These are phyloP conservation scores for Wallacemonas sp. DNA, from an alignment of 208 protist genomes.

Conservation along the genomic window DNA sequence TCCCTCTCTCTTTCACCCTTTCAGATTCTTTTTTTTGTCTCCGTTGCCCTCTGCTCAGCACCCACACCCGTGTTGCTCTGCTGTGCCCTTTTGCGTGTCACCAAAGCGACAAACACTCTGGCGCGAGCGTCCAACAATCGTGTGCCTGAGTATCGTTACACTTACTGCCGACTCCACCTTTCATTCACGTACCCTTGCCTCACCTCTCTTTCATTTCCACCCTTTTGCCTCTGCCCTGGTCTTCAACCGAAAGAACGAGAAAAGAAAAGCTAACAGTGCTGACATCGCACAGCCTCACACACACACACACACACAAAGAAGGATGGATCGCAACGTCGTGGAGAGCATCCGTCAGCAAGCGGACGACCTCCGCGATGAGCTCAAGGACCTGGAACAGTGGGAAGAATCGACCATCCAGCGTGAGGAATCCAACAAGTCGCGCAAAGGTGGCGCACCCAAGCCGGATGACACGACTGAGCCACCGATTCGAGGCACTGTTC, in stretches of 20 bases:
- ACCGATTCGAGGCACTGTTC: constrained; percentile 85
- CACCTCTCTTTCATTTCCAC: too few species aligned
- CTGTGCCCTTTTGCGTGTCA: too few species aligned
- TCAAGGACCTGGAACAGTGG: constrained; percentile 84
- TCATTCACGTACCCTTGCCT: too few species aligned
- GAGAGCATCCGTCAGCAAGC: constrained; percentile 80
- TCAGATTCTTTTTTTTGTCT: too few species aligned
- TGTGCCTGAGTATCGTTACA: too few species aligned
- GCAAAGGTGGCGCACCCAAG: constrained; percentile 22
- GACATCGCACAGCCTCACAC: neutral
- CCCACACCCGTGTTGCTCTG: too few species aligned
- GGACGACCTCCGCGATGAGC: constrained; percentile 85
- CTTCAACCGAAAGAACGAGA: neutral
- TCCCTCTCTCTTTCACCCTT: too few species aligned
- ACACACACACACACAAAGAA: neutral
- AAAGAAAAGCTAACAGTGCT: neutral
- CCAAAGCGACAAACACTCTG: too few species aligned
- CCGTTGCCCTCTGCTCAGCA: too few species aligned
- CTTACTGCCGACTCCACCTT: too few species aligned
- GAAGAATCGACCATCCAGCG: constrained; percentile 57
- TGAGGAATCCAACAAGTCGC: constrained; percentile 38
- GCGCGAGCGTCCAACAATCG: too few species aligned
- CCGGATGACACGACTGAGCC: constrained; percentile 27
- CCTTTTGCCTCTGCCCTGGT: too few species aligned
- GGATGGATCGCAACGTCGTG: constrained; percentile 42